A percentile compares a stretch with the other conserved stretches of the same genome.
Conservation (phyloP, 139 green algal species). For the Tetradesmus obliquus region DNA sequence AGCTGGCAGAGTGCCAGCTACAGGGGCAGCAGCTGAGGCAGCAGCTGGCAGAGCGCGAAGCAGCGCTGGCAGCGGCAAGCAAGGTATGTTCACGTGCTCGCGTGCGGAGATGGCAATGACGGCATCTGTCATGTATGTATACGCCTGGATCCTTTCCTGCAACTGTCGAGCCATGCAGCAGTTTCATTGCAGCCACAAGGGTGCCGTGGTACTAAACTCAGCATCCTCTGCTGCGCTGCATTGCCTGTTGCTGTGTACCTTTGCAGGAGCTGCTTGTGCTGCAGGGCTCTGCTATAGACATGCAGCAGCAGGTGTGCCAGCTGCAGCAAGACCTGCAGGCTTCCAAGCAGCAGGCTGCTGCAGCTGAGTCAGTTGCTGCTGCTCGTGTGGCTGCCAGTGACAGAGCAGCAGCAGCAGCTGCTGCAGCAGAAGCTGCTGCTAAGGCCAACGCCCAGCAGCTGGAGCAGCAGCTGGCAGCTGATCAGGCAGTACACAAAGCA, state of each 20-base stretch:
- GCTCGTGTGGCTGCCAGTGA: neutral
- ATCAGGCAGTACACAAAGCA: neutral
- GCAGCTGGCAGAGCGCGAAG: neutral
- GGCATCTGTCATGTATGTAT: no score
- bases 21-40: neutral
- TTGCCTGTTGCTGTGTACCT: neutral
- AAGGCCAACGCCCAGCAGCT: neutral
- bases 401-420: neutral
- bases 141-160: no score
- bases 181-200: no score
- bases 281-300: neutral
- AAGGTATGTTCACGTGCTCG: neutral
- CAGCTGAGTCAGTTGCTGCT: neutral
- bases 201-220: no score
- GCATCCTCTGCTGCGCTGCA: neutral
- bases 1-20: neutral
- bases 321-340: neutral
- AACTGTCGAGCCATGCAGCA: no score
- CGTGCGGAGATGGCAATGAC: no score
- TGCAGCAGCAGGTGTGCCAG: neutral
- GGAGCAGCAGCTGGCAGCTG: neutral
- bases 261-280: slow-evolving; percentile 4
- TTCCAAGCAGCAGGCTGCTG: neutral
- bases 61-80: neutral
- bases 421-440: neutral